A percentile compares a stretch with the other conserved stretches of the same genome.
Evolutionary conservation across 1,284 basidiomycete genomes (phyloP).

Genomic region (Sporisorium reilianum): DNA sequence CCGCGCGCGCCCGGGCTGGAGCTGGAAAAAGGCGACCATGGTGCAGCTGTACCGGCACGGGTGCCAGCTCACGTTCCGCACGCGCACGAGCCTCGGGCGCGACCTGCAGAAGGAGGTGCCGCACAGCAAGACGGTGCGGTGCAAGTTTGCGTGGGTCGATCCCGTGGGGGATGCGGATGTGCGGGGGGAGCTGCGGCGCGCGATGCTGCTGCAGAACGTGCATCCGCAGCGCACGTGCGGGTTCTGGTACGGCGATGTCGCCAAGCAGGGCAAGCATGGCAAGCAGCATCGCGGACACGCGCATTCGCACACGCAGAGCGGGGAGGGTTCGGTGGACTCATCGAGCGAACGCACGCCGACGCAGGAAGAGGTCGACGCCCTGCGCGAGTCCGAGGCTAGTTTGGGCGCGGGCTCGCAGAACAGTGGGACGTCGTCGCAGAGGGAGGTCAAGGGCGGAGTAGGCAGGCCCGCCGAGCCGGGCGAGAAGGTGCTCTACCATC

Average conservation of each 20-base stretch:
- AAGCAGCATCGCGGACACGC: not conserved
- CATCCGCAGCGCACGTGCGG: constrained; percentile 49
- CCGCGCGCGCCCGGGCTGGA: constrained; percentile 56
- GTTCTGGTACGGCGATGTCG: constrained; percentile 60
- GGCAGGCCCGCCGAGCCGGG: constrained; percentile 42
- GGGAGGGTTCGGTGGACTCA: not conserved
- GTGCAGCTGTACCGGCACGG: constrained; percentile 59
- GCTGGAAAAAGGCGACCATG: constrained; percentile 61
- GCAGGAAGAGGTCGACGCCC: constrained; percentile 4
- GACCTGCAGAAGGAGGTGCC: constrained; percentile 56
- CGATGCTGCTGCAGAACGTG: constrained; percentile 54
- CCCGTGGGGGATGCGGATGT: constrained; percentile 45
- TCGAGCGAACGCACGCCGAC: not conserved
- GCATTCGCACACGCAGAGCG: not conserved
- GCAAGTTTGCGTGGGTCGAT: constrained; percentile 62
- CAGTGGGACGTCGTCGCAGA: not conserved
- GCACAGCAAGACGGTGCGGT: constrained; percentile 54
- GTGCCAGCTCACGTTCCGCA: constrained; percentile 60
- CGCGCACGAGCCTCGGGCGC: constrained; percentile 53
- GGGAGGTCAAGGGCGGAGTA: constrained; percentile 27
- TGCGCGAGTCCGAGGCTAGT: constrained; percentile 11
- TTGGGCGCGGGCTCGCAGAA: constrained; percentile 9
- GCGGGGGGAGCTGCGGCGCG: constrained; percentile 57
- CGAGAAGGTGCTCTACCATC: constrained; percentile 62
- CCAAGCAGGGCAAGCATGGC: constrained; percentile 6